Evolutionary conservation across 2,329 filamentous ascomycete genomes (phyloP), one percentile per base, ranked within the genome.

Genomic region (Alternaria novae-zelandiae): DNA sequence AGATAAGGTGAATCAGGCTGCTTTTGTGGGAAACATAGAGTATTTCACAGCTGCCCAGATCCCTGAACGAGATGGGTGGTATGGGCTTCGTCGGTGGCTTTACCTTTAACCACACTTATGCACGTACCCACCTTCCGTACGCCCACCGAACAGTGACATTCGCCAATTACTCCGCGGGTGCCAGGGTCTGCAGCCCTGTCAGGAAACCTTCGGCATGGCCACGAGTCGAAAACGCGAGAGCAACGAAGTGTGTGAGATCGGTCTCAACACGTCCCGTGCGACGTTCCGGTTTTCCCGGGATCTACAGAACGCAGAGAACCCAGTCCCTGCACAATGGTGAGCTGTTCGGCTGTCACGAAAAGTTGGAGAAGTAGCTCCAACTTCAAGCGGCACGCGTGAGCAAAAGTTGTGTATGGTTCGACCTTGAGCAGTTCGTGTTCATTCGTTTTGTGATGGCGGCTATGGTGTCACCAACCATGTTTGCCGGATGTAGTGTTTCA

Each of bases 401-500:
- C 58, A n/a, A 49, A 30, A 17, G 30, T 49, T n/a, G 43, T 26
- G 49, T 45, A n/a, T 49, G 45, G 51, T 28, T 54, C 43, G 8
- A 15, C 36, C 25, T 10, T 46, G n/a, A 26, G 20, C 17, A 26
- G 36, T 46, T 59, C 23, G 32, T n/a, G 53, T 25, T 45, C 44
- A 32, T 20, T 44, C 28, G 56, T 36, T 30, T 47, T 44, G 26
- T 15, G 32, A 45, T 63, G 50, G 55, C 12, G 11, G 7, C 21
- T 23, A 62, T 59, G 47, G 60, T 62, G 55, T 54, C 49, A 62
- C 43, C 30, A 59, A 36, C 49, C 55, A 63, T 63, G 55, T 32
- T 46, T 9, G 23, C 8, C 49, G 50, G 60, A 13, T 50, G 26
- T 9, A 32, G 13, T 54, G 60, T 63, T 63, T 59, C 60, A 63